These are phyloP conservation scores for Dimargaris cristalligena DNA, from an alignment of 192 early-diverging fungal genomes.

Conservation along the genomic window DNA sequence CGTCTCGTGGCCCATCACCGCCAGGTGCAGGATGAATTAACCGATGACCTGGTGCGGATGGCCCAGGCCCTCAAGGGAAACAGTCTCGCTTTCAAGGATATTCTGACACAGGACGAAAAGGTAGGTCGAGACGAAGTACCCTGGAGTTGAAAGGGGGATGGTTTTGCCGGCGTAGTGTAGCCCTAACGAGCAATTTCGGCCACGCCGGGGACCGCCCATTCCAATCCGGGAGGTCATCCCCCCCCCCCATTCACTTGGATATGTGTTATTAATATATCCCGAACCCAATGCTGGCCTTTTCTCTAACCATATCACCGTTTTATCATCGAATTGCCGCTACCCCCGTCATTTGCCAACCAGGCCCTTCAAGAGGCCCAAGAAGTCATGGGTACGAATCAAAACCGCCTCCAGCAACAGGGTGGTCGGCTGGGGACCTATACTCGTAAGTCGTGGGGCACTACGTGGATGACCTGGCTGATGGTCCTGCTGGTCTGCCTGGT, in stretches of 20 bases:
- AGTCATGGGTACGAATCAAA: constrained; percentile 21
- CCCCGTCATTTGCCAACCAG: neutral
- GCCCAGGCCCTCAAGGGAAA: constrained; percentile 32
- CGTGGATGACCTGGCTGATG: constrained; percentile 25
- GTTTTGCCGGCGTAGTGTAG: neutral
- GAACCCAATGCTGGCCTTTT: neutral
- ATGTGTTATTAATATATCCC: neutral
- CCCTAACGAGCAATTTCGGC: neutral
- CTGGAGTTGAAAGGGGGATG: neutral
- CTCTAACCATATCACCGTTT: neutral
- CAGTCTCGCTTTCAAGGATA: constrained; percentile 24
- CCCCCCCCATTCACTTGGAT: neutral
- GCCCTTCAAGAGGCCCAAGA: constrained; percentile 22
- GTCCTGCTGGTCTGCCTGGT: constrained; percentile 26
- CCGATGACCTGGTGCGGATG: constrained; percentile 27
- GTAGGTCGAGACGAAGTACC: too few relatives aligned
- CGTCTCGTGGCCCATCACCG: constrained; percentile 30
- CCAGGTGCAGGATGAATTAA: constrained; percentile 30
- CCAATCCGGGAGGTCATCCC: neutral
- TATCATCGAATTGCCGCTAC: neutral
- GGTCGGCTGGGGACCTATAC: constrained; percentile 19
- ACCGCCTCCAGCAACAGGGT: constrained; percentile 18
- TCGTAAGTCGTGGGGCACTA: constrained; percentile 27
- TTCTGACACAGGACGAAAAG: constrained; percentile 23
- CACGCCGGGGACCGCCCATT: neutral